These are phyloP conservation scores for Juncus inflexus DNA, from an alignment of 176 grass and related monocot species.

Conservation along the genomic window DNA sequence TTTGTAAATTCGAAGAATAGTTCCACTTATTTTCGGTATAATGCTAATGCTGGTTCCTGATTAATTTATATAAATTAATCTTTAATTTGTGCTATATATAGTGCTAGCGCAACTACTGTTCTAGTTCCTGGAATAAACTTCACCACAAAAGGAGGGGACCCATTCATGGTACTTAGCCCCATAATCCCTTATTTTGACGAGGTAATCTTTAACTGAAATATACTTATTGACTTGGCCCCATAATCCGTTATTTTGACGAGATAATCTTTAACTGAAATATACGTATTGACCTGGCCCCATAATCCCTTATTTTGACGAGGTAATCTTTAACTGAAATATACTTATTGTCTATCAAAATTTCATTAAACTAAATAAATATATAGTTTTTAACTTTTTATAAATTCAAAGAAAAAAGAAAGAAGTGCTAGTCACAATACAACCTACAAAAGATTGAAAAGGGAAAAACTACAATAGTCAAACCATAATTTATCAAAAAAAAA, in stretches of 20 bases:
- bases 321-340: neutral
- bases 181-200: fast-evolving
- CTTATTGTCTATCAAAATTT: too few species aligned
- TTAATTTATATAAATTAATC: neutral
- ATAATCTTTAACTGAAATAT: neutral
- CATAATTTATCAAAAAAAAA: too few species aligned
- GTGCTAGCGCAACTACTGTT: neutral
- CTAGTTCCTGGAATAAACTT: constrained; percentile 14
- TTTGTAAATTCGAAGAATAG: neutral
- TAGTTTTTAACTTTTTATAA: too few species aligned
- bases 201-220: neutral
- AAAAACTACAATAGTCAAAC: too few species aligned
- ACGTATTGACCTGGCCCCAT: neutral
- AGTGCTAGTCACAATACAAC: too few species aligned
- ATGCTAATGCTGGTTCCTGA: too few species aligned
- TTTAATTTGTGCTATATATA: neutral
- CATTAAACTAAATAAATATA: neutral
- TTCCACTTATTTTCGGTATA: neutral
- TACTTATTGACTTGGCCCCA: neutral
- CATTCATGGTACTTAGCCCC: constrained; percentile 19
- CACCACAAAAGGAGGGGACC: constrained; percentile 36
- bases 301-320: fast-evolving
- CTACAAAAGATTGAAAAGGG: too few species aligned
- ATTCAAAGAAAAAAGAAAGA: too few species aligned
- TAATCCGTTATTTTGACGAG: fast-evolving